These are phyloP conservation scores for Scheffersomyces stipitis DNA, from an alignment of 805 yeast genomes.

Conservation along the genomic window DNA sequence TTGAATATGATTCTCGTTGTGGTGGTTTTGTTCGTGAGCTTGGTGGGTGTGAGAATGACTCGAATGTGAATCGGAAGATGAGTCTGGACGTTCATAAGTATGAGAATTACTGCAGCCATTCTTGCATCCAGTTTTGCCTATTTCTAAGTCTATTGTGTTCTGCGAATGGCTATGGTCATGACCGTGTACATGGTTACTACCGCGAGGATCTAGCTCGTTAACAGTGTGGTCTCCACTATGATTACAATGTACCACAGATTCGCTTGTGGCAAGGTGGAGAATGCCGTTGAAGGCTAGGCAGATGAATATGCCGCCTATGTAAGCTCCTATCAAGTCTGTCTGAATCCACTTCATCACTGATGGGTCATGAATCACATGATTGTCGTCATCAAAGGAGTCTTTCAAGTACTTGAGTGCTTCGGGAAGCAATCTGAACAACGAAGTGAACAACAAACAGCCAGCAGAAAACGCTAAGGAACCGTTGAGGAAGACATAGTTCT, in stretches of 20 bases:
- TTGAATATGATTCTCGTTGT: constrained; percentile 4
- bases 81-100: background rate
- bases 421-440: constrained; percentile 77
- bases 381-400: constrained; percentile 15
- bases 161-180: constrained; percentile 13
- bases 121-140: background rate
- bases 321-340: constrained; percentile 43
- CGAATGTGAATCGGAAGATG: background rate
- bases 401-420: constrained; percentile 51
- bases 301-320: constrained; percentile 57
- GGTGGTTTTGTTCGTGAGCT: constrained; percentile 11
- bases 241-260: constrained; percentile 82
- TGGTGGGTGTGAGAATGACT: constrained; percentile 1
- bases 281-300: constrained; percentile 62
- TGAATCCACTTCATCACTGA: constrained; percentile 21
- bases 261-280: constrained; percentile 74
- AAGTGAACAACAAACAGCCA: constrained; percentile 80
- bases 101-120: background rate
- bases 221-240: constrained; percentile 52
- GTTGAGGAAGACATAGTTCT: constrained; percentile 65
- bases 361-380: constrained; percentile 7
- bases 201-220: too few relatives aligned
- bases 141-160: constrained; percentile 5
- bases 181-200: constrained; percentile 11
- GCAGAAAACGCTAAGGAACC: constrained; percentile 74